A percentile compares a stretch with the other conserved stretches of the same genome.
Conservation (phyloP, 2,329 filamentous ascomycete species). For the Coniosporium tulheliwenetii region DNA sequence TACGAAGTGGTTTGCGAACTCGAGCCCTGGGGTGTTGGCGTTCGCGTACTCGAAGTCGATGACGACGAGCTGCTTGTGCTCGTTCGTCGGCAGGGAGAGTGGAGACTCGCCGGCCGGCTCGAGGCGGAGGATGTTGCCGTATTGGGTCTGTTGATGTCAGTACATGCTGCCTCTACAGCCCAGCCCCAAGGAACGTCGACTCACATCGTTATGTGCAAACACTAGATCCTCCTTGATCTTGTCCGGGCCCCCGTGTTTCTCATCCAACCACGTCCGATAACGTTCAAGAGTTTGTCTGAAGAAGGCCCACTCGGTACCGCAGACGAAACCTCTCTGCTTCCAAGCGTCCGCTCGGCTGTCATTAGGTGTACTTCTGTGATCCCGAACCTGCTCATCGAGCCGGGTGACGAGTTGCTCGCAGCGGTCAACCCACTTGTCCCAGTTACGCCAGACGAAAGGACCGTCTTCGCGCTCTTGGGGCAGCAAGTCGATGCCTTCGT, state of each 20-base stretch:
- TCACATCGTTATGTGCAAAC: slow-evolving; percentile 95
- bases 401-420: slow-evolving; percentile 44
- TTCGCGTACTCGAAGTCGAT: slow-evolving; percentile 98
- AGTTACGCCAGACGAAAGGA: slow-evolving; percentile 77
- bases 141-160: slow-evolving; percentile 60
- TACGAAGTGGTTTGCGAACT: slow-evolving; percentile 95
- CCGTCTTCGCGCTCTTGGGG: slow-evolving; percentile 63
- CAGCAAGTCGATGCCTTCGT: slow-evolving; percentile 81
- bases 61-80: slow-evolving; percentile 90
- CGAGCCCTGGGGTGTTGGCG: slow-evolving; percentile 69
- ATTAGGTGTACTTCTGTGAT: slow-evolving; percentile 22
- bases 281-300: slow-evolving; percentile 63
- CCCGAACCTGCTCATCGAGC: slow-evolving; percentile 45
- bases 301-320: slow-evolving; percentile 65
- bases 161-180: neutral
- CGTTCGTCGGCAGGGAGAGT: slow-evolving; percentile 73
- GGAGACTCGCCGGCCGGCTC: slow-evolving; percentile 61
- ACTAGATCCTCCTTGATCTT: slow-evolving; percentile 61
- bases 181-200: slow-evolving; percentile 14
- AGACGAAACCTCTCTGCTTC: slow-evolving; percentile 60
- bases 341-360: slow-evolving; percentile 35
- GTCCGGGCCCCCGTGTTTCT: slow-evolving; percentile 50
- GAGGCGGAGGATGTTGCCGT: slow-evolving; percentile 84
- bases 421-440: slow-evolving; percentile 76
- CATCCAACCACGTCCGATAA: slow-evolving; percentile 61